phyloP scores from a whole-genome alignment of 2,329 filamentous ascomycete species.

The Cladosporium velox region DNA sequence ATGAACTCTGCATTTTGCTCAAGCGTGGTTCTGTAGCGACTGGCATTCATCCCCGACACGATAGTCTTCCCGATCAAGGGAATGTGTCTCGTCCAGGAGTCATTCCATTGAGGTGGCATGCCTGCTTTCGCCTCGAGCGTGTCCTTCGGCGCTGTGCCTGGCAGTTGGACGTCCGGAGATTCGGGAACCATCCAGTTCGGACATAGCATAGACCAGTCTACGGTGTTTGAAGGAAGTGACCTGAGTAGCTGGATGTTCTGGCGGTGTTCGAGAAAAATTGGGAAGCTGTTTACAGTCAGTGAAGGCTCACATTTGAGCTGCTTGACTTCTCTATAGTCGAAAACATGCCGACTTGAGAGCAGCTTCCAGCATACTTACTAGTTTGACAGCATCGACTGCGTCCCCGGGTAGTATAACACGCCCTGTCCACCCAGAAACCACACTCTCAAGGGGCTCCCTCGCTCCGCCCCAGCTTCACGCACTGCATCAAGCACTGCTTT shows the following conservation, averaged over 20 bases:
- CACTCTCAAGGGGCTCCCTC: conserved; percentile 39
- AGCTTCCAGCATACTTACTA: conserved; percentile 32
- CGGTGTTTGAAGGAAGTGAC: conserved; percentile 31
- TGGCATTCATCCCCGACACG: conserved; percentile 33
- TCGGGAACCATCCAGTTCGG: conserved; percentile 42
- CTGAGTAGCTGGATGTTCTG: conserved; percentile 37
- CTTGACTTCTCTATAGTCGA: too few species aligned
- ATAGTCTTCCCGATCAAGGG: conserved; percentile 39
- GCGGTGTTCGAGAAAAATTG: conserved; percentile 41
- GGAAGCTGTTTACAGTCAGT: conserved; percentile 31
- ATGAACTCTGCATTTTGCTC: conserved; percentile 49
- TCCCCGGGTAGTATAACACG: conserved; percentile 42
- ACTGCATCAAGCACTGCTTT: conserved; percentile 39
- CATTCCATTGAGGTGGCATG: conserved; percentile 40
- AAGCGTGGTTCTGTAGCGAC: conserved; percentile 41
- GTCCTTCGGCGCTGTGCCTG: background rate
- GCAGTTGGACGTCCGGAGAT: conserved; percentile 29
- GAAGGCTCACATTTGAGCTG: background rate
- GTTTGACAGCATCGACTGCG: conserved; percentile 37
- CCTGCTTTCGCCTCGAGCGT: conserved; percentile 36
- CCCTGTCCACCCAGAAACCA: conserved; percentile 44
- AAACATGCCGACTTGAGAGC: too few species aligned
- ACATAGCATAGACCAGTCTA: conserved; percentile 46
- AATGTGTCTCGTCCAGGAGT: conserved; percentile 37
- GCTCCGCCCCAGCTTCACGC: conserved; percentile 38